These are phyloP conservation scores for Lolium perenne DNA, from an alignment of 176 grass and related monocot genomes.

Conservation along the genomic window DNA sequence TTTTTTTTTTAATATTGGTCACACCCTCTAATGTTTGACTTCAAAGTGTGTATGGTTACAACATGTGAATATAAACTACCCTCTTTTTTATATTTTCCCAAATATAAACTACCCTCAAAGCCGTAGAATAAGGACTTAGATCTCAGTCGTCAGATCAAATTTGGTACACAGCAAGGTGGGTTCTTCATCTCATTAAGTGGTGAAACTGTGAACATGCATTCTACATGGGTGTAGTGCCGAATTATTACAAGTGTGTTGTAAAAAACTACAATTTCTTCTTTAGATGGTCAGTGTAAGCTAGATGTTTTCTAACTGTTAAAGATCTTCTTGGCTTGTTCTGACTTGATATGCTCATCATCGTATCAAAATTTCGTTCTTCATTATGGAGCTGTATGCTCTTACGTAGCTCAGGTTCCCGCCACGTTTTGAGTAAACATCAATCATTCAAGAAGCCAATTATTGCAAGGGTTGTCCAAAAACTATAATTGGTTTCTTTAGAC, in stretches of 20 bases:
- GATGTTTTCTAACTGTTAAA: background rate
- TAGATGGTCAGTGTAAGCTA: background rate
- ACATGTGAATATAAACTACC: background rate
- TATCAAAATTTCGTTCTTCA: constrained; percentile 10
- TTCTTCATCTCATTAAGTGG: constrained; percentile 6
- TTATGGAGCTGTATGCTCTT: constrained; percentile 4
- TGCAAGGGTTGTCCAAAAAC: background rate
- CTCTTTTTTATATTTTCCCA: too few relatives aligned
- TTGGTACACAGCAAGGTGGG: background rate
- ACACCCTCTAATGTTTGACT: background rate
- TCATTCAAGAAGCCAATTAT: constrained; percentile 7
- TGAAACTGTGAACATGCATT: background rate
- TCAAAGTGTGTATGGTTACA: background rate
- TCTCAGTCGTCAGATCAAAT: background rate
- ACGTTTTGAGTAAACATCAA: constrained; percentile 21
- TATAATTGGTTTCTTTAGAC: background rate
- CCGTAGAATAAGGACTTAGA: constrained; percentile 10
- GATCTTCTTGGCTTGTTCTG: background rate
- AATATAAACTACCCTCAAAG: background rate
- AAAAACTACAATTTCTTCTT: background rate
- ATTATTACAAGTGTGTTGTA: background rate
- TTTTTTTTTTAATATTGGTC: background rate
- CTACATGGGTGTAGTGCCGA: background rate
- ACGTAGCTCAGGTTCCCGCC: background rate
- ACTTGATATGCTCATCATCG: constrained; percentile 1